These are phyloP conservation scores for Purshia tridentata DNA, from an alignment of 306 rosid species.

Conservation along the genomic window DNA sequence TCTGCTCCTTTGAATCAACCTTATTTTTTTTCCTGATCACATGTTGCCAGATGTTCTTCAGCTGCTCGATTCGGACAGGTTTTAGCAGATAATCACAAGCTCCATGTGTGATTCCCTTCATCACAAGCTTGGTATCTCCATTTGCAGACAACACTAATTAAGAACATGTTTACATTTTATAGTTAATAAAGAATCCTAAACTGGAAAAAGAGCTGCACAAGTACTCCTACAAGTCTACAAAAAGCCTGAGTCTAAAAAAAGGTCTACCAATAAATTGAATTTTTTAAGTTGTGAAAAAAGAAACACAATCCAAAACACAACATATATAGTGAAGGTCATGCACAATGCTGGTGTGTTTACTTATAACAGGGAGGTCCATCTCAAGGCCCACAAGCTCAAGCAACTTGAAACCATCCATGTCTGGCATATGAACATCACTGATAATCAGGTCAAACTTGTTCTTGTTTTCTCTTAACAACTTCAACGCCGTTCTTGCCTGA, in stretches of 20 bases:
- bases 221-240: not conserved
- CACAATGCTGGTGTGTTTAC: slow-evolving; percentile 41
- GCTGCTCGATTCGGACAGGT: slow-evolving; percentile 83
- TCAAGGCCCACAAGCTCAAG: slow-evolving; percentile 97
- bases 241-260: not conserved
- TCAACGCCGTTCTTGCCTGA: slow-evolving; percentile 75
- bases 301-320: not conserved
- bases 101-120: slow-evolving; percentile 83
- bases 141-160: slow-evolving; percentile 16
- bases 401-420: slow-evolving; percentile 99
- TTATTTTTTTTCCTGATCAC: slow-evolving; percentile 56
- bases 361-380: slow-evolving; percentile 99
- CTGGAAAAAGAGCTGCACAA: slow-evolving; percentile 3
- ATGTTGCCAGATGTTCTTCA: slow-evolving; percentile 92
- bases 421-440: slow-evolving; percentile 99
- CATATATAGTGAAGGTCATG: slow-evolving; percentile 5
- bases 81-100: slow-evolving; percentile 88
- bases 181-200: not conserved
- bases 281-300: not conserved
- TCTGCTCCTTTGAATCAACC: slow-evolving; percentile 57
- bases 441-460: slow-evolving; percentile 85
- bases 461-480: slow-evolving; percentile 77
- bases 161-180: slow-evolving; percentile 15
- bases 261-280: not conserved
- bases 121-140: slow-evolving; percentile 71